Evolutionary conservation across 2,329 filamentous ascomycete species (phyloP).

Genomic region (Bipolaris zeicola): DNA sequence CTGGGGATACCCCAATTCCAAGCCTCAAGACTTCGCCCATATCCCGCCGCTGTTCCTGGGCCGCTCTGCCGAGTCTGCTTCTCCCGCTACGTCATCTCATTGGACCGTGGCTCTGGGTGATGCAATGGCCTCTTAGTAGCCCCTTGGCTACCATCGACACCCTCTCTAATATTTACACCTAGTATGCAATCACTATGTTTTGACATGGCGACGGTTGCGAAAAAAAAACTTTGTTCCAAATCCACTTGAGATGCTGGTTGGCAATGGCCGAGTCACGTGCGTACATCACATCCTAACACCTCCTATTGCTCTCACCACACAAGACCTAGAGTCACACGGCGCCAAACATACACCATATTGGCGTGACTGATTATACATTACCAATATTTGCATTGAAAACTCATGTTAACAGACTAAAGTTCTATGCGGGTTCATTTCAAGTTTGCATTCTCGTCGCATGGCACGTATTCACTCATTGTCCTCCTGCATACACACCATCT

Average conservation of each 20-base stretch:
- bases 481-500: neutral
- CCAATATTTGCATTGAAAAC: neutral
- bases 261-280: neutral
- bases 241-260: too few relatives aligned
- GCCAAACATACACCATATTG: neutral
- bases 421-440: neutral
- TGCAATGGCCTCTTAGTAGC: neutral
- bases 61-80: constrained; percentile 14
- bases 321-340: neutral
- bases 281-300: neutral
- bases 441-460: neutral
- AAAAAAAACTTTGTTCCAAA: too few relatives aligned
- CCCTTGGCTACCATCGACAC: neutral
- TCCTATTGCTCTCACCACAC: neutral
- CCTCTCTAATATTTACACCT: neutral
- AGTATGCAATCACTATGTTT: too few relatives aligned
- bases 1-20: constrained; percentile 24
- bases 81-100: constrained; percentile 24
- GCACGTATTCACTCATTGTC: neutral
- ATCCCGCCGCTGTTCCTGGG: constrained; percentile 25
- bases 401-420: neutral
- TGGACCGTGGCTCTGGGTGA: constrained; percentile 9
- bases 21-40: constrained; percentile 21
- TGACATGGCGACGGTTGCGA: too few relatives aligned
- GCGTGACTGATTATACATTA: neutral